Percentiles rank a stretch among this genome's conserved stretches.
These are phyloP conservation scores for Tetrapisispora fleetii DNA, from an alignment of 805 yeast species.

Conservation along the genomic window DNA sequence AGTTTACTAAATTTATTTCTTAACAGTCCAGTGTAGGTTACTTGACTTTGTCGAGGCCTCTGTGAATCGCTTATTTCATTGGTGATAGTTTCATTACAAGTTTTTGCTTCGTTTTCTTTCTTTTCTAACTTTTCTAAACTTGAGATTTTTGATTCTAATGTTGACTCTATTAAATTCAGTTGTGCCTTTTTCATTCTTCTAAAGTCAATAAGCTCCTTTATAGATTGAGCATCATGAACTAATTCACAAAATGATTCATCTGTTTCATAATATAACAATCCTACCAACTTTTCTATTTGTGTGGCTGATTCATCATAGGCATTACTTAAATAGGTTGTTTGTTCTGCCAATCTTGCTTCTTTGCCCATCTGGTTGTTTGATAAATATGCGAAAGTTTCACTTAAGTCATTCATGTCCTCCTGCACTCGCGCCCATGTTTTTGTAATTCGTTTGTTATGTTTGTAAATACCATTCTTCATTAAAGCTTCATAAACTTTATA, in stretches of 20 bases:
- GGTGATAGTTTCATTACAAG: neutral
- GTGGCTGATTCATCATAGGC: slow-evolving; percentile 19
- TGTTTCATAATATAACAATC: slow-evolving; percentile 24
- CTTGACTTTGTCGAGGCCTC: slow-evolving; percentile 5
- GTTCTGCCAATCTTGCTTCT: slow-evolving; percentile 21
- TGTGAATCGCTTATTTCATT: slow-evolving; percentile 5
- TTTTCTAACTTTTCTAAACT: slow-evolving; percentile 21
- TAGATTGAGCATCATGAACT: slow-evolving; percentile 25
- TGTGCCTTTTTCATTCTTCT: slow-evolving; percentile 25
- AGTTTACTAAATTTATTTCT: slow-evolving; percentile 23
- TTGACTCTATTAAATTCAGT: slow-evolving; percentile 18
- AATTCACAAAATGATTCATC: slow-evolving; percentile 27
- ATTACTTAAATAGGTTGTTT: slow-evolving; percentile 21
- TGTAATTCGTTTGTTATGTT: slow-evolving; percentile 22
- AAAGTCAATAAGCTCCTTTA: slow-evolving; percentile 23
- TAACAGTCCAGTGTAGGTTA: slow-evolving; percentile 20
- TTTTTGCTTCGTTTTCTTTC: slow-evolving; percentile 13
- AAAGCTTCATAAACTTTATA: slow-evolving; percentile 22
- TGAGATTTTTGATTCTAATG: slow-evolving; percentile 14
- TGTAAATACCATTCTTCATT: slow-evolving; percentile 21
- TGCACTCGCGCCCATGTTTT: slow-evolving; percentile 18
- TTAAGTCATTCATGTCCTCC: slow-evolving; percentile 19
- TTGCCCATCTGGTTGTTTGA: slow-evolving; percentile 14
- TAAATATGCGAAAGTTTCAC: slow-evolving; percentile 20
- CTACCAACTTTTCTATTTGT: slow-evolving; percentile 21